Base-by-base conservation (phyloP, 2,329 filamentous ascomycete species). In the Trichophyton mentagrophytes region DNA sequence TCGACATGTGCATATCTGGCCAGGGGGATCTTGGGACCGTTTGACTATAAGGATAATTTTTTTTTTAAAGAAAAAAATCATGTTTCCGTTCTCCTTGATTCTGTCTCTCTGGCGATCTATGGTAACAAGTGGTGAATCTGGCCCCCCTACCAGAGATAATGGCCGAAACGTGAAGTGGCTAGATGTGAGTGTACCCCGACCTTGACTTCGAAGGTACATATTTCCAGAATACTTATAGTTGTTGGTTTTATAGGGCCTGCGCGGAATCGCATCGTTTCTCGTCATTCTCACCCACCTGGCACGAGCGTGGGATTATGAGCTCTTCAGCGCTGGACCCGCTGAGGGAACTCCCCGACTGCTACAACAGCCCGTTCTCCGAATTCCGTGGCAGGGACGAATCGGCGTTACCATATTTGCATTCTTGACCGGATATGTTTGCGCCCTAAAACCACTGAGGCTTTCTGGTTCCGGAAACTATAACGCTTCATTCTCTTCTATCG, bases 371-470 rank as follows among this genome's bases (percentile, higher is more conserved):
- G 74, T 81, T 63, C 67, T 82, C n/a, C 79, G 80, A n/a, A 72
- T 82, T n/a, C 78, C 78, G 33, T 79, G 74, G 72, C 79, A 82
- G 67, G 80, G 80, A 51, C 76, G 79, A 22, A 76, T 81, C 33
- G 79, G 79, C 49, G 80, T 82, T 38, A 79, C 79, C 62, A 80
- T 81, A 68, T 82, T 82, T 65, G 78, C 79, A 58, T 80, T 82
- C 64, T 70, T 82, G 59, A 82, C 80, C 0, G 80, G 80, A 61
- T 82, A 81, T 64, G 80, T 82, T 22, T 81, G 79, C 67, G 79
- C 79, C 30, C 72, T 82, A 61, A 82, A 82, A 67, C 80, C 80
- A 1, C 69, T 82, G 13, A 79, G 78, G 67, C 76, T 78, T 51
- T 76, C 77, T 20, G 77, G 78, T 38, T 73, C 76, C 7, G 75